A percentile compares a stretch with the other conserved stretches of the same genome.
Conservation (phyloP, 768 basidiomycete genomes). For the Suillus luteus region DNA sequence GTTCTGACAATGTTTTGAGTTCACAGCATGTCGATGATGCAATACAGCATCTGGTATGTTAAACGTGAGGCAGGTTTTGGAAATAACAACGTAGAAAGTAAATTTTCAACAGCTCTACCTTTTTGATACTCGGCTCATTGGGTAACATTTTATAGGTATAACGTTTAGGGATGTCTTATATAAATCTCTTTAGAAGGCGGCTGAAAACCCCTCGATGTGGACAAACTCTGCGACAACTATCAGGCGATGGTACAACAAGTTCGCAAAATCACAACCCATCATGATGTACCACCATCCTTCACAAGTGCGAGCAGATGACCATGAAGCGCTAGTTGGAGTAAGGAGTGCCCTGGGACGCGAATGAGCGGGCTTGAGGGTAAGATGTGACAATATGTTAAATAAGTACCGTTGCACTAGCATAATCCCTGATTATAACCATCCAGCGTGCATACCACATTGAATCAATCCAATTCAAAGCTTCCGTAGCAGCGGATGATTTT, state of each 20-base stretch:
- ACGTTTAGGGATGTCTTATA: too few species aligned
- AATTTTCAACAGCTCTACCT: too few species aligned
- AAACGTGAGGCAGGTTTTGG: too few species aligned
- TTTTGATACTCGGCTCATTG: too few species aligned
- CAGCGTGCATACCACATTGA: slow-evolving; percentile 46
- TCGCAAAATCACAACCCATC: too few species aligned
- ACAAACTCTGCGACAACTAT: too few species aligned
- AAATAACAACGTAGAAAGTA: too few species aligned
- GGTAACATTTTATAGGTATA: too few species aligned
- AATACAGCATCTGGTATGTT: too few species aligned
- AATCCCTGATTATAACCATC: slow-evolving; percentile 76
- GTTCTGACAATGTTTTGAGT: slow-evolving; percentile 35
- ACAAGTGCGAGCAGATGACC: slow-evolving; percentile 63
- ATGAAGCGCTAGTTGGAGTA: slow-evolving; percentile 58
- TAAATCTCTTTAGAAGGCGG: too few species aligned
- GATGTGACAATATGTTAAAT: not conserved
- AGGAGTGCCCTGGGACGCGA: slow-evolving; percentile 52
- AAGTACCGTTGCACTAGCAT: slow-evolving; percentile 62
- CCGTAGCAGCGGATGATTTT: slow-evolving; percentile 16
- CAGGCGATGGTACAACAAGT: too few species aligned
- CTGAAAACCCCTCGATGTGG: too few species aligned
- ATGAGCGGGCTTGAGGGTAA: slow-evolving; percentile 6
- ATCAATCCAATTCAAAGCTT: slow-evolving; percentile 37
- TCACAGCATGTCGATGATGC: slow-evolving; percentile 34
- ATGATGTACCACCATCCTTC: slow-evolving; percentile 40